phyloP scores from a whole-genome alignment of 2,329 filamentous ascomycete genomes.

The Emergomyces africanus region DNA sequence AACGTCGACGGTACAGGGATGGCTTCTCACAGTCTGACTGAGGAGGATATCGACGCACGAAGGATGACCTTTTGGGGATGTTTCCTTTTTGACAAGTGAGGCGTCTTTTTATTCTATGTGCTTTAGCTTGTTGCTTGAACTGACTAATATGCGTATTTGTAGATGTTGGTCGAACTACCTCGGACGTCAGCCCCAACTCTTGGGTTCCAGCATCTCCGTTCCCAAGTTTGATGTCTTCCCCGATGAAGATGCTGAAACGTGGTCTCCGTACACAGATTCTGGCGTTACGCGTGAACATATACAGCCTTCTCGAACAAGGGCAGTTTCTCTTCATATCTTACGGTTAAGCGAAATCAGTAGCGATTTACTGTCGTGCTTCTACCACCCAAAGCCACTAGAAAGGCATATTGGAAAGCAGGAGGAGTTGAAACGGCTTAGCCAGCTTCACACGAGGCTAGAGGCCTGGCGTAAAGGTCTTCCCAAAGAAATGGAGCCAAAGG shows the following conservation, averaged over 20 bases:
- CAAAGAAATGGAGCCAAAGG: slow-evolving; percentile 74
- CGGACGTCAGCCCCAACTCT: slow-evolving; percentile 76
- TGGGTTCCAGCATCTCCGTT: slow-evolving; percentile 65
- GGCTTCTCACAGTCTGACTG: slow-evolving; percentile 50
- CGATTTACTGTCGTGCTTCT: slow-evolving; percentile 79
- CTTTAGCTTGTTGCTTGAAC: not conserved
- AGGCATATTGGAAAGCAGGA: slow-evolving; percentile 58
- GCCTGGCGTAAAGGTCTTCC: slow-evolving; percentile 78
- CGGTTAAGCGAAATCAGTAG: slow-evolving; percentile 87
- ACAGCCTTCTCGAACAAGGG: slow-evolving; percentile 72
- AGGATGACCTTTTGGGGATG: slow-evolving; percentile 96
- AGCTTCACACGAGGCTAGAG: slow-evolving; percentile 79
- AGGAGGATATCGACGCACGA: slow-evolving; percentile 78
- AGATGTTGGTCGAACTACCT: slow-evolving; percentile 95
- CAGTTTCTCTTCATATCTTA: slow-evolving; percentile 68
- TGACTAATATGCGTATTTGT: not conserved
- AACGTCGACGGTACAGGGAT: slow-evolving; percentile 68
- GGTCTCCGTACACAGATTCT: slow-evolving; percentile 79
- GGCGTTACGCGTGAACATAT: slow-evolving; percentile 56
- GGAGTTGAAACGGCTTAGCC: slow-evolving; percentile 84
- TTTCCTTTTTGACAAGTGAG: slow-evolving; percentile 85
- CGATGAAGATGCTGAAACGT: slow-evolving; percentile 69
- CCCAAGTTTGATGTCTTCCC: slow-evolving; percentile 87
- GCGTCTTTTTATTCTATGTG: not conserved
- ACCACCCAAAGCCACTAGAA: slow-evolving; percentile 58